These are phyloP conservation scores for Hapsidospora chrysogenum DNA, from an alignment of 495 filamentous ascomycete genomes.

Conservation along the genomic window DNA sequence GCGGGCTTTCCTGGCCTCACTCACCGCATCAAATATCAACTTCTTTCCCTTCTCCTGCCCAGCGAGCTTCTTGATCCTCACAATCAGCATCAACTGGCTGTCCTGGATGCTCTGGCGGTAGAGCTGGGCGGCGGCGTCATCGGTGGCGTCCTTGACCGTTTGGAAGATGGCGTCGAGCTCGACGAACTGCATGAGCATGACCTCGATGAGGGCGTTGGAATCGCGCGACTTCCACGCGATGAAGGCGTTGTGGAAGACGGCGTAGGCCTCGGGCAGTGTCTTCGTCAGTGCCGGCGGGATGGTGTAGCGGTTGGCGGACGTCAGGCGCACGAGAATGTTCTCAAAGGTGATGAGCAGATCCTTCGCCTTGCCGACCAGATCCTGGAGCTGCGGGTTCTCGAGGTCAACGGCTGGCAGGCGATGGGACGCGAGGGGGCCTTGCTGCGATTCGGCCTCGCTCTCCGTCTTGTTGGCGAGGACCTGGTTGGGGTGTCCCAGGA, in stretches of 20 bases:
- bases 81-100: conserved; percentile 79
- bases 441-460: conserved; percentile 61
- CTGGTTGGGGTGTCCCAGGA: conserved; percentile 80
- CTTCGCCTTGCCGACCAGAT: conserved; percentile 73
- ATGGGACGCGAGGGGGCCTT: conserved; percentile 20
- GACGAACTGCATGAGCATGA: conserved; percentile 91
- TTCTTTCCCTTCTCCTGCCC: conserved; percentile 67
- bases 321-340: conserved; percentile 45
- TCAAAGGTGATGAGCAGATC: conserved; percentile 76
- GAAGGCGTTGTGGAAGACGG: conserved; percentile 79
- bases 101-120: conserved; percentile 87
- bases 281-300: conserved; percentile 42
- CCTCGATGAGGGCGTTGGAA: conserved; percentile 73
- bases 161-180: conserved; percentile 94
- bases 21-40: conserved; percentile 68
- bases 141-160: conserved; percentile 79
- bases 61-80: conserved; percentile 75
- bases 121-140: conserved; percentile 71
- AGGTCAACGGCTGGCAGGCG: conserved; percentile 33
- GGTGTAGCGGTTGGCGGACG: conserved; percentile 32
- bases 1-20: conserved; percentile 55
- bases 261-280: conserved; percentile 51
- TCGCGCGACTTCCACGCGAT: conserved; percentile 91
- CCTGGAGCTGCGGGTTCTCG: conserved; percentile 44
- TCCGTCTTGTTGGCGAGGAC: conserved; percentile 65